These are phyloP conservation scores for Hyaloscypha finlandica DNA, from an alignment of 495 filamentous ascomycete genomes.

Conservation along the genomic window DNA sequence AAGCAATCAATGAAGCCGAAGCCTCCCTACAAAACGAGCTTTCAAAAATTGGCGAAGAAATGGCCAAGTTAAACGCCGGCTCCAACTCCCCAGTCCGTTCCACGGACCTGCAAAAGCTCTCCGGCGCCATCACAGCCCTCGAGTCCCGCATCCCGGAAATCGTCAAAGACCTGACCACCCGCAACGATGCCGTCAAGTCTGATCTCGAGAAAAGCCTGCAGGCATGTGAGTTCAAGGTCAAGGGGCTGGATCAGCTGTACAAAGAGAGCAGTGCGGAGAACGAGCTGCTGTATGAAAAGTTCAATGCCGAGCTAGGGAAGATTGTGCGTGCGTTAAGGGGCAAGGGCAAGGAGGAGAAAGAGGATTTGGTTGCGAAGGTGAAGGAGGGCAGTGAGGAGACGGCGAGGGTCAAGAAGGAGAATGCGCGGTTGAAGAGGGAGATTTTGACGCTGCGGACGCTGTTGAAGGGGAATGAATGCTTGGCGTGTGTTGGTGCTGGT, in stretches of 20 bases:
- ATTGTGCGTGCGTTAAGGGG: constrained; percentile 69
- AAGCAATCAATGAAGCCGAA: constrained; percentile 67
- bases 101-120: constrained; percentile 49
- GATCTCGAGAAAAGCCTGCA: constrained; percentile 71
- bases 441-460: constrained; percentile 50
- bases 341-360: constrained; percentile 70
- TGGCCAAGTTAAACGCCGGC: constrained; percentile 60
- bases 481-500: neutral
- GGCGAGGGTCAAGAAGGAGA: constrained; percentile 75
- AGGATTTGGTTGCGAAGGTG: constrained; percentile 68
- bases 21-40: constrained; percentile 73
- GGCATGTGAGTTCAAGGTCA: constrained; percentile 74
- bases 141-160: constrained; percentile 65
- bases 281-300: constrained; percentile 88
- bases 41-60: constrained; percentile 78
- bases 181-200: constrained; percentile 60
- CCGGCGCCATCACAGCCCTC: constrained; percentile 58
- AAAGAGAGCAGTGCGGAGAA: constrained; percentile 90
- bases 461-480: constrained; percentile 39
- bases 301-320: constrained; percentile 86
- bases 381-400: constrained; percentile 68
- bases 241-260: constrained; percentile 85
- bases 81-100: constrained; percentile 16
- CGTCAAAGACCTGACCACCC: constrained; percentile 60
- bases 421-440: constrained; percentile 57